Conservation (phyloP, 164 flowering plant species). For the Umbilicus rupestris region DNA sequence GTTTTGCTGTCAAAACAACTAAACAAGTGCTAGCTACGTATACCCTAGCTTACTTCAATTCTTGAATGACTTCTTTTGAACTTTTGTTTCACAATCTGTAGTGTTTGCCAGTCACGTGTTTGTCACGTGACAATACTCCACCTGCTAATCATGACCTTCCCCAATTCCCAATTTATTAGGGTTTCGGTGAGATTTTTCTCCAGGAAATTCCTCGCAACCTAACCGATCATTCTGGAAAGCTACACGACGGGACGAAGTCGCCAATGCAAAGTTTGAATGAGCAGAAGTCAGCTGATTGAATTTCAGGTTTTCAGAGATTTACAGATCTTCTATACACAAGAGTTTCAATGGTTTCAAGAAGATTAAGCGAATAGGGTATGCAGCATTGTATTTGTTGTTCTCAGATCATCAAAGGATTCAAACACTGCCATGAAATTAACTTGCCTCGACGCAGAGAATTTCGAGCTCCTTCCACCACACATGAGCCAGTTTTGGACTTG, state of each 20-base stretch:
- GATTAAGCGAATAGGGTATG: not conserved
- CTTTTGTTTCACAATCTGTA: too few relatives aligned
- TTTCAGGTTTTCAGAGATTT: not conserved
- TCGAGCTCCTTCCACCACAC: constrained; percentile 11
- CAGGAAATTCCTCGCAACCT: too few relatives aligned
- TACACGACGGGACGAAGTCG: too few relatives aligned
- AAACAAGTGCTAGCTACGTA: too few relatives aligned
- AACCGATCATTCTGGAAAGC: too few relatives aligned
- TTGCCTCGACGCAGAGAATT: constrained; percentile 9
- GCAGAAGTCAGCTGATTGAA: not conserved
- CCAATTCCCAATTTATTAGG: too few relatives aligned
- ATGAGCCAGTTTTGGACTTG: constrained; percentile 11
- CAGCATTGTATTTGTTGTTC: not conserved
- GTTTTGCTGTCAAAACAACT: not conserved
- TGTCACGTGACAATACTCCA: too few relatives aligned
- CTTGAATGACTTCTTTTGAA: too few relatives aligned
- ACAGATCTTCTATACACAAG: not conserved
- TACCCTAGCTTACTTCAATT: too few relatives aligned
- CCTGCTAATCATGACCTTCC: too few relatives aligned
- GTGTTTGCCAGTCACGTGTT: too few relatives aligned
- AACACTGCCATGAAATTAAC: not conserved
- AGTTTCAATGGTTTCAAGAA: not conserved
- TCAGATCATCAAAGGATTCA: not conserved
- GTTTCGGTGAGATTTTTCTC: too few relatives aligned
- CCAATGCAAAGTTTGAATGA: not conserved